A percentile compares a stretch with the other conserved stretches of the same genome.
phyloP scores from a whole-genome alignment of 2,329 filamentous ascomycete species.

The Chaetomiaceae sp. region DNA sequence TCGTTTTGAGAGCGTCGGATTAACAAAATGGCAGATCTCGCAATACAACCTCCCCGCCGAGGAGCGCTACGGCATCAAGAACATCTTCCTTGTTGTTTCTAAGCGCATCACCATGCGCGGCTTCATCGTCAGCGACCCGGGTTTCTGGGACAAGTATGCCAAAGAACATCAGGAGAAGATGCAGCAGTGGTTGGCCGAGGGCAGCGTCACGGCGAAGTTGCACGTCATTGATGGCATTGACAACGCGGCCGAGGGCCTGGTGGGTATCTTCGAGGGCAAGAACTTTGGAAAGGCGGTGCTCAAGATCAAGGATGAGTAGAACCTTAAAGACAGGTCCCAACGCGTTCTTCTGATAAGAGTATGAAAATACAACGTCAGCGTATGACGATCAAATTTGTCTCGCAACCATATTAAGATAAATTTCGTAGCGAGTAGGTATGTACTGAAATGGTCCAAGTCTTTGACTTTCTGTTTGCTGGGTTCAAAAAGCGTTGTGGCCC shows the following conservation, averaged over 20 bases:
- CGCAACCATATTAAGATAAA: too few relatives aligned
- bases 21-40: conserved; percentile 49
- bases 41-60: conserved; percentile 61
- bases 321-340: too few relatives aligned
- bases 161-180: conserved; percentile 73
- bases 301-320: conserved; percentile 43
- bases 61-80: conserved; percentile 62
- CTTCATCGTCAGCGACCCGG: conserved; percentile 66
- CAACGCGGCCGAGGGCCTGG: conserved; percentile 65
- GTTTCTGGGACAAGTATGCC: conserved; percentile 62
- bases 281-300: conserved; percentile 86
- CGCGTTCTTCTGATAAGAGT: too few relatives aligned
- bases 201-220: conserved; percentile 66
- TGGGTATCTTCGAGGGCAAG: conserved; percentile 70
- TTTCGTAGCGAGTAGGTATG: too few relatives aligned
- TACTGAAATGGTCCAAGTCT: too few relatives aligned
- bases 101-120: conserved; percentile 70
- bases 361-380: too few relatives aligned
- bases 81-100: conserved; percentile 58
- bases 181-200: conserved; percentile 71
- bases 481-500: too few relatives aligned
- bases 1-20: neutral
- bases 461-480: too few relatives aligned
- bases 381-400: too few relatives aligned
- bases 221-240: conserved; percentile 72